Evolutionary conservation across 805 yeast species (phyloP).

Genomic region (Debaryomyces hansenii): DNA sequence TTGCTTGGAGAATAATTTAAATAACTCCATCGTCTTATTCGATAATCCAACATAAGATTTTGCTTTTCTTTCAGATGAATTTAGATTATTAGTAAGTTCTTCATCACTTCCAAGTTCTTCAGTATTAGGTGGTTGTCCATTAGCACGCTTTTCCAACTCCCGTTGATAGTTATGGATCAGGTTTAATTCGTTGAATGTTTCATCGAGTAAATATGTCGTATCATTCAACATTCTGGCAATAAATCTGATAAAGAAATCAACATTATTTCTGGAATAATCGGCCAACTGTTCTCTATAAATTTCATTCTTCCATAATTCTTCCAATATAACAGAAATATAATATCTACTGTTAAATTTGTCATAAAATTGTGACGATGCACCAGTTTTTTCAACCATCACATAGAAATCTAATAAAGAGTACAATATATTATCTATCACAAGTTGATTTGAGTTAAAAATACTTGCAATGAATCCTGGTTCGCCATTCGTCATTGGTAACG

Average conservation of each 20-base stretch:
- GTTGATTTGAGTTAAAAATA: slow-evolving; percentile 60
- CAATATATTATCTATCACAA: slow-evolving; percentile 65
- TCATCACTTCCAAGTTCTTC: slow-evolving; percentile 54
- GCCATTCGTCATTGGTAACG: slow-evolving; percentile 54
- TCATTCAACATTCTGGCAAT: slow-evolving; percentile 95
- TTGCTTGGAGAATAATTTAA: slow-evolving; percentile 79
- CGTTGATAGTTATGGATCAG: slow-evolving; percentile 75
- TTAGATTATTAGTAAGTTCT: slow-evolving; percentile 58
- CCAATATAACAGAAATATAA: slow-evolving; percentile 79
- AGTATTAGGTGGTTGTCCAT: slow-evolving; percentile 28
- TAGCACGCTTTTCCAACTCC: slow-evolving; percentile 55
- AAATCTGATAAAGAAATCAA: slow-evolving; percentile 85
- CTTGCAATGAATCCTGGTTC: slow-evolving; percentile 73
- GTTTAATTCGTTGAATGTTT: slow-evolving; percentile 75
- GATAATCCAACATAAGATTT: slow-evolving; percentile 79
- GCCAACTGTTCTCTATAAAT: slow-evolving; percentile 68
- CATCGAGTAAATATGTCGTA: slow-evolving; percentile 88
- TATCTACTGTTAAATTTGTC: slow-evolving; percentile 93
- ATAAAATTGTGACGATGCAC: slow-evolving; percentile 91
- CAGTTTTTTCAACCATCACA: slow-evolving; percentile 94
- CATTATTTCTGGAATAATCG: slow-evolving; percentile 62
- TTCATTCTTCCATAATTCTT: slow-evolving; percentile 77
- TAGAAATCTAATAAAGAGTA: slow-evolving; percentile 87
- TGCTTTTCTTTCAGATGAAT: slow-evolving; percentile 72
- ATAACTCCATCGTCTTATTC: slow-evolving; percentile 76